These are phyloP conservation scores for Penicillium canariense DNA, from an alignment of 495 filamentous ascomycete species.

Conservation along the genomic window DNA sequence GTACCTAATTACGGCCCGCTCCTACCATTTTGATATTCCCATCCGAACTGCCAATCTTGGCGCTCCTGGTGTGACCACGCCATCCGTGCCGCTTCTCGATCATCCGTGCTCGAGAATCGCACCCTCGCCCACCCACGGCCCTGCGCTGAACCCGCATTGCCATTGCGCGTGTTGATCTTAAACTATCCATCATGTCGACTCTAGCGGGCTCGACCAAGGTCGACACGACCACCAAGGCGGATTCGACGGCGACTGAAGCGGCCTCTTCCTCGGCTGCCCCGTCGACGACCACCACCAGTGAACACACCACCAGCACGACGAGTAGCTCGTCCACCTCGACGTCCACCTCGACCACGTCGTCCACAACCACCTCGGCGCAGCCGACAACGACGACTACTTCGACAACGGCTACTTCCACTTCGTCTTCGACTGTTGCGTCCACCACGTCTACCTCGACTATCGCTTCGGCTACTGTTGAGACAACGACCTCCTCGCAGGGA, in stretches of 20 bases:
- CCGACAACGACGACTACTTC: conserved; percentile 18
- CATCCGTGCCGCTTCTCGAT: not conserved
- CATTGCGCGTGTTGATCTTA: not conserved
- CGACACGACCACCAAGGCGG: not conserved
- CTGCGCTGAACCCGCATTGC: not conserved
- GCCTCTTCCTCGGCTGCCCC: not conserved
- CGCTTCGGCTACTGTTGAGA: conserved; percentile 6
- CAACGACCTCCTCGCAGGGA: not conserved
- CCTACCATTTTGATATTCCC: not conserved
- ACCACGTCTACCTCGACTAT: conserved; percentile 21
- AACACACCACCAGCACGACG: too few species aligned
- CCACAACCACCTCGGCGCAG: conserved; percentile 11
- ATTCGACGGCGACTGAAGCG: not conserved
- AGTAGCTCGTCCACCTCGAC: conserved; percentile 14
- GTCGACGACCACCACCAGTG: conserved; percentile 21
- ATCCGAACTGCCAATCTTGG: not conserved
- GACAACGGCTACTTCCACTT: conserved; percentile 24
- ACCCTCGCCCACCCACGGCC: not conserved
- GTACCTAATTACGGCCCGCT: not conserved
- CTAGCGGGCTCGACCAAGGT: not conserved
- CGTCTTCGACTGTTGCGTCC: conserved; percentile 7
- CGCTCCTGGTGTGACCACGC: conserved; percentile 1
- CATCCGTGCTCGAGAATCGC: not conserved
- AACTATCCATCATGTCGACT: not conserved
- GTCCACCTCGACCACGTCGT: conserved; percentile 12